phyloP scores from a whole-genome alignment of 2,329 filamentous ascomycete genomes.

The Neonectria punicea region DNA sequence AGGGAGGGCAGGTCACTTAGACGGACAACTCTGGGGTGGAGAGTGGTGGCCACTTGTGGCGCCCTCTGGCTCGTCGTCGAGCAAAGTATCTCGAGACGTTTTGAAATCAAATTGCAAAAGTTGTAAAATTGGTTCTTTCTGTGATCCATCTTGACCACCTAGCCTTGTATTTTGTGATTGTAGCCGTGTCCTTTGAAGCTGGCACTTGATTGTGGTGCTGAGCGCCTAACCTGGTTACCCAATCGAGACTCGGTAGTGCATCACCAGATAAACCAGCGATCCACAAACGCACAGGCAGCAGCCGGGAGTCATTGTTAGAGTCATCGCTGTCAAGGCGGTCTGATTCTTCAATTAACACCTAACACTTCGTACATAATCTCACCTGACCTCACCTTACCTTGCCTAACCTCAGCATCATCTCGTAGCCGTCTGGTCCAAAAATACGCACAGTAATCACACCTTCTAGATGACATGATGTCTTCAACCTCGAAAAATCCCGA shows the following conservation, averaged over 20 bases:
- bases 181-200: too few relatives aligned
- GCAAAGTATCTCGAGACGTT: not conserved
- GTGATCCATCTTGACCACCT: not conserved
- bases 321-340: too few relatives aligned
- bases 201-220: not conserved
- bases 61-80: too few relatives aligned
- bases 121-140: not conserved
- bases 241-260: not conserved
- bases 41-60: too few relatives aligned
- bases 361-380: not conserved
- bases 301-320: not conserved
- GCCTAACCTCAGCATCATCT: not conserved
- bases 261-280: not conserved
- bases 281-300: not conserved
- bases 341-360: not conserved
- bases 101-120: not conserved
- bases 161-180: not conserved
- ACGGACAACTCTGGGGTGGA: too few relatives aligned
- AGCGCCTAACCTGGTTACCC: constrained; percentile 3
- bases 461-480: not conserved
- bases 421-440: not conserved
- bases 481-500: not conserved
- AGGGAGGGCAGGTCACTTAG: not conserved
- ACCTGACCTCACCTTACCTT: not conserved
- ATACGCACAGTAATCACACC: not conserved